phyloP scores from a whole-genome alignment of 1,284 basidiomycete species.

The Tetrapyrgos nigripes region DNA sequence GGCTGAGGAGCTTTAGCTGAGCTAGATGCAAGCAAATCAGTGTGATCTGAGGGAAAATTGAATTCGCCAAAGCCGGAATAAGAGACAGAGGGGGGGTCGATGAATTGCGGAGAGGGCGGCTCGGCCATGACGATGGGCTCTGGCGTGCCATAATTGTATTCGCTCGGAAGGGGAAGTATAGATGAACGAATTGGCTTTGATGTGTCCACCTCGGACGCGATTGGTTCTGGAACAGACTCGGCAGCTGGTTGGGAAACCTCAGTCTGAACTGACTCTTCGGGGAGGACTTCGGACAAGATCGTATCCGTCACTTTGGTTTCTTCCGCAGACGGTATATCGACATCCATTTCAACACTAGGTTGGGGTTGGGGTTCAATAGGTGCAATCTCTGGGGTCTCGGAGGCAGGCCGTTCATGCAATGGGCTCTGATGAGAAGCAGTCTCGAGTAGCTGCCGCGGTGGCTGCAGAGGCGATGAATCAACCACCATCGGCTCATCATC shows the following conservation, averaged over 20 bases:
- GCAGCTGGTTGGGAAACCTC: neutral
- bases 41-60: conserved; percentile 22
- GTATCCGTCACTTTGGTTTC: neutral
- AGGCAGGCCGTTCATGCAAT: neutral
- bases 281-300: neutral
- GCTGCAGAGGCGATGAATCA: neutral
- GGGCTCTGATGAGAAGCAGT: neutral
- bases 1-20: conserved; percentile 27
- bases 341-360: conserved; percentile 4
- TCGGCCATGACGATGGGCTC: neutral
- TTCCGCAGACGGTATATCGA: neutral
- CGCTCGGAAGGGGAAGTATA: neutral
- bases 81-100: conserved; percentile 11
- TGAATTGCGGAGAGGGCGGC: conserved; percentile 14
- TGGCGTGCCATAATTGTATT: neutral
- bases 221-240: neutral
- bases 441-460: neutral
- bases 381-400: neutral
- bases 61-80: conserved; percentile 1
- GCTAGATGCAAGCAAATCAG: conserved; percentile 19
- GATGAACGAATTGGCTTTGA: neutral
- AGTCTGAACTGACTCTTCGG: neutral
- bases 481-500: neutral
- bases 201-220: too few relatives aligned
- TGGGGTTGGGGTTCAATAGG: neutral